phyloP scores from a whole-genome alignment of 2,329 filamentous ascomycete genomes.

The Neofusicoccum sp. region DNA sequence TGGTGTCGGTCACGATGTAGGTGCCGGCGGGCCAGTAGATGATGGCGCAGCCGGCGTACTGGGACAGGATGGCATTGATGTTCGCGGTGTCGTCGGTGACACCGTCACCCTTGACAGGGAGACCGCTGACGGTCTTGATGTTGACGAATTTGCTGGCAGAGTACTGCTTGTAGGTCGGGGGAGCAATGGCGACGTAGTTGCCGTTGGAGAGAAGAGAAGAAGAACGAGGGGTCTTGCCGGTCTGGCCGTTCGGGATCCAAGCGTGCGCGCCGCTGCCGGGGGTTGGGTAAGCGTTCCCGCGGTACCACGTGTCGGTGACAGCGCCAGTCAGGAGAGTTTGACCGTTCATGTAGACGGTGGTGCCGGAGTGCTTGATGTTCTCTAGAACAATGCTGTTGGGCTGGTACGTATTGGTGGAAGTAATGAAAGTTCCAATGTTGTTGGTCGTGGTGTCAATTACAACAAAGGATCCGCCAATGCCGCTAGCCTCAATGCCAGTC shows the following conservation, averaged over 20 bases:
- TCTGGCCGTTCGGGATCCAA: background rate
- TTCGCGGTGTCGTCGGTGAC: conserved; percentile 12
- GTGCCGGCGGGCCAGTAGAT: conserved; percentile 22
- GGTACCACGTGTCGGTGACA: conserved; percentile 14
- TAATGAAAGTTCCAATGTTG: conserved; percentile 7
- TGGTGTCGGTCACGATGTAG: conserved; percentile 24
- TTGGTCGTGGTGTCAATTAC: conserved; percentile 2
- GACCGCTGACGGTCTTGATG: conserved; percentile 11
- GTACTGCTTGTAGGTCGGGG: conserved; percentile 16
- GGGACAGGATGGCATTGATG: conserved; percentile 17
- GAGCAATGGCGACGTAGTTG: conserved; percentile 13
- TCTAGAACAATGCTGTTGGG: conserved; percentile 17
- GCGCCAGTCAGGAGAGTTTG: background rate
- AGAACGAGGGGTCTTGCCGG: background rate
- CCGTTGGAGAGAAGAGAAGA: background rate
- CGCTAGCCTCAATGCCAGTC: background rate
- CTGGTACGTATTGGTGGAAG: background rate
- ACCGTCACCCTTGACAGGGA: conserved; percentile 7
- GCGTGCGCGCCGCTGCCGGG: conserved; percentile 1
- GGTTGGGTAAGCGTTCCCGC: conserved; percentile 8
- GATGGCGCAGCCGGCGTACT: conserved; percentile 15
- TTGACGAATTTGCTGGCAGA: conserved; percentile 12
- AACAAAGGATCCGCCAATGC: conserved; percentile 6
- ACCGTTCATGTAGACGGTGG: background rate
- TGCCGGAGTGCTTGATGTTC: conserved; percentile 9